phyloP scores from a whole-genome alignment of 2,329 filamentous ascomycete genomes.

The Fusarium dlaminii region DNA sequence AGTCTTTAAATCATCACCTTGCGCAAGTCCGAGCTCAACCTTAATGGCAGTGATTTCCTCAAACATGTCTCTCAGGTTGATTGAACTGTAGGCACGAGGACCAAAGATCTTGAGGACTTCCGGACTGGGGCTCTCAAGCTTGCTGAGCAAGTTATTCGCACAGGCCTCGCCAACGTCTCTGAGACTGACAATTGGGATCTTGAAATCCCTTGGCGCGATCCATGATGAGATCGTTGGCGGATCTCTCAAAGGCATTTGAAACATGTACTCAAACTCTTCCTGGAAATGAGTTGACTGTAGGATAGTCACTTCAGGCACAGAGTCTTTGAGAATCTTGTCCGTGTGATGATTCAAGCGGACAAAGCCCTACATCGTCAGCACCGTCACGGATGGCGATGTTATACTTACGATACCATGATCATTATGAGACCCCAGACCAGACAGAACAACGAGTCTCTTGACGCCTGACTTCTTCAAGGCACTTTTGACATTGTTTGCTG shows the following conservation, averaged over 20 bases:
- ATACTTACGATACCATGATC: conserved; percentile 41
- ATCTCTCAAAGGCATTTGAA: conserved; percentile 31
- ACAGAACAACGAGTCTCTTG: conserved; percentile 37
- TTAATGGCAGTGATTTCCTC: conserved; percentile 40
- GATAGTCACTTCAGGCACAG: conserved; percentile 28
- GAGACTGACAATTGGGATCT: conserved; percentile 46
- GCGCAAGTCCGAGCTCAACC: conserved; percentile 30
- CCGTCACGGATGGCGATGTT: accelerated
- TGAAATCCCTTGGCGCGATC: conserved; percentile 37
- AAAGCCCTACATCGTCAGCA: conserved; percentile 37
- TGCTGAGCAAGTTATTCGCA: conserved; percentile 31
- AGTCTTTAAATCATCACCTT: conserved; percentile 33
- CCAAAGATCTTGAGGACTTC: conserved; percentile 41
- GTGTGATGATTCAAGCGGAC: conserved; percentile 32
- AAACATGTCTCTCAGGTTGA: conserved; percentile 40
- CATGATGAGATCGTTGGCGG: conserved; percentile 37
- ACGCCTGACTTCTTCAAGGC: conserved; percentile 27
- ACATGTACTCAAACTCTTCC: conserved; percentile 30
- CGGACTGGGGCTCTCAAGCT: not conserved
- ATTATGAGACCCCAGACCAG: conserved; percentile 44
- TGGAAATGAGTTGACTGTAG: conserved; percentile 32
- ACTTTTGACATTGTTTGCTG: conserved; percentile 38
- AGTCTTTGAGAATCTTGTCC: conserved; percentile 22
- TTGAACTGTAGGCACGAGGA: conserved; percentile 40
- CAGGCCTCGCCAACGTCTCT: conserved; percentile 42